Evolutionary conservation across 2,329 filamentous ascomycete genomes (phyloP), one percentile per base, ranked within the genome.

Genomic region (Trichoderma hamatum): DNA sequence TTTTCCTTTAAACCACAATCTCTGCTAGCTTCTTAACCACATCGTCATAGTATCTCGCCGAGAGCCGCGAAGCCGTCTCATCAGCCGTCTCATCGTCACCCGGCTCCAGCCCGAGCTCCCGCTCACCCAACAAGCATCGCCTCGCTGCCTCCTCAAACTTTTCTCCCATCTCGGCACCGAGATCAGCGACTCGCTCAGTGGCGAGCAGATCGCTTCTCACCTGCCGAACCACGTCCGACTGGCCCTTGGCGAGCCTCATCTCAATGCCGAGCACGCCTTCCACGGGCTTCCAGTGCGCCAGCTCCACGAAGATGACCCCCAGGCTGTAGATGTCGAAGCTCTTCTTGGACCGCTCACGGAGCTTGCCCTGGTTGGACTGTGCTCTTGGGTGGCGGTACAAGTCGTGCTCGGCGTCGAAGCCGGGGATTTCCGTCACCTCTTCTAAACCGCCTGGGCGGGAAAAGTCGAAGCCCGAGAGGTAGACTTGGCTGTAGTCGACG

Each of bases 391-490:
- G 85, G 0, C 84, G 80, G 73, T 87, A 88, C 6, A 87, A 73
- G 65, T 86, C 83, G 63, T 83, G 78, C 36, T 80, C 78, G 0
- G 78, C 78, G 16, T 84, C 80, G 66, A 82, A 80, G 9, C 80
- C 78, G 0, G 82, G 82, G 1, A 81, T 80, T 54, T 86, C 84
- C 0, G 85, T 86, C 77, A 83, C 78, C 70, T 86, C 85, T 60
- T 85, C 83, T 7, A 79, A 79, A 3, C 78, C 78, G 2, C 82
- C 84, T 1, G 85, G 86, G 3, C 85, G 82, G 2, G 83, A 82
- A 72, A 85, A 87, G 70, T 87, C 85, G 75, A 88, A 88, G 39
- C 85, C 85, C 0, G 82, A 84, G 49, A 87, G 77, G 70, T 80
- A 83, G 0, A 84, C 84, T 36, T 78, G 75, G 11, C 72, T 71